A percentile compares a stretch with the other conserved stretches of the same genome.
These are phyloP conservation scores for Stephanocyclus meneghinianus DNA, from an alignment of 352 stramenopile species.

Conservation along the genomic window DNA sequence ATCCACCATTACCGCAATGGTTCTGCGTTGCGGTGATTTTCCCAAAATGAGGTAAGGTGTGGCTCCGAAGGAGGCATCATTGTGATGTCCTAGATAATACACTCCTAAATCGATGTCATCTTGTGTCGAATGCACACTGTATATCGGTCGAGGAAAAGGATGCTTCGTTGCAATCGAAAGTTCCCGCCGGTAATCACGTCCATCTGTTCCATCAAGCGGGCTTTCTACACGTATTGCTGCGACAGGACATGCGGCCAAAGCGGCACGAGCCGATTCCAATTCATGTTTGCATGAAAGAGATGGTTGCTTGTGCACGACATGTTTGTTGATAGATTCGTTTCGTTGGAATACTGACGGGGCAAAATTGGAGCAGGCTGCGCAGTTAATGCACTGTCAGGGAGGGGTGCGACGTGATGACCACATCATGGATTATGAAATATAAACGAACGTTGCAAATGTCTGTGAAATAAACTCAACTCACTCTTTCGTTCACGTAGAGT, in stretches of 20 bases:
- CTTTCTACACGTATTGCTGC: conserved; percentile 69
- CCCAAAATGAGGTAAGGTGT: conserved; percentile 56
- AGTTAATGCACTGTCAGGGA: conserved; percentile 67
- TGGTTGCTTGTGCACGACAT: conserved; percentile 70
- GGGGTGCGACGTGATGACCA: neutral
- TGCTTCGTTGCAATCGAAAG: conserved; percentile 45
- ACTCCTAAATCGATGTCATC: conserved; percentile 30
- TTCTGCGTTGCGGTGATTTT: conserved; percentile 21
- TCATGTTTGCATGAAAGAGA: conserved; percentile 30
- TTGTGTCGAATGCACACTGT: conserved; percentile 9
- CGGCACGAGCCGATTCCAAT: conserved; percentile 54
- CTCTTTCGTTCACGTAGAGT: conserved; percentile 72
- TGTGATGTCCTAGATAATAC: conserved; percentile 69
- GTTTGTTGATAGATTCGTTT: conserved; percentile 22
- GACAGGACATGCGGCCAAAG: conserved; percentile 68
- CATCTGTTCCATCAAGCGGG: conserved; percentile 24
- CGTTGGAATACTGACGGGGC: conserved; percentile 56
- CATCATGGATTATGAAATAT: neutral
- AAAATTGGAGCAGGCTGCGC: conserved; percentile 67
- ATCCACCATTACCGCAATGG: conserved; percentile 67
- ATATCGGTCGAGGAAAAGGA: conserved; percentile 57
- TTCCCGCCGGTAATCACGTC: conserved; percentile 33
- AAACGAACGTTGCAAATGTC: neutral
- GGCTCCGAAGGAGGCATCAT: conserved; percentile 66
- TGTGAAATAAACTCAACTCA: conserved; percentile 11